phyloP scores from a whole-genome alignment of 345 rosid species.

The Gossypium stocksii region DNA sequence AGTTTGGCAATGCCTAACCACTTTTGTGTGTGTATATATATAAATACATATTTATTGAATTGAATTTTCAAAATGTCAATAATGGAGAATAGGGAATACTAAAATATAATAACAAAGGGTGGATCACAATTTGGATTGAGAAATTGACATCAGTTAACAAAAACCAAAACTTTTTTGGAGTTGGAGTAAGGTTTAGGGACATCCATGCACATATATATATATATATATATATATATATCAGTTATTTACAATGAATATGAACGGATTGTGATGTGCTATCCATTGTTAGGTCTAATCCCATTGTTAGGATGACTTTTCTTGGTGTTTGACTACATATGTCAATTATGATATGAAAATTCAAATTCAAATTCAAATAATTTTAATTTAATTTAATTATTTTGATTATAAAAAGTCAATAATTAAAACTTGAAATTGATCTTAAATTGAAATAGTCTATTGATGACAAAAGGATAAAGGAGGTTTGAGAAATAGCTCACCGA shows the following conservation, averaged over 20 bases:
- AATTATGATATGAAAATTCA: too few species aligned
- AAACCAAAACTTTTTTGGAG: not conserved
- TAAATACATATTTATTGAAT: not conserved
- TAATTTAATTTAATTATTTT: too few species aligned
- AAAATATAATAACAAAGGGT: not conserved
- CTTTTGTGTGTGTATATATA: not conserved
- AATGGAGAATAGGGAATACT: not conserved
- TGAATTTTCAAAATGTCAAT: not conserved
- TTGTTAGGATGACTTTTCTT: not conserved
- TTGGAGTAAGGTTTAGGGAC: not conserved
- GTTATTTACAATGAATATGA: not conserved
- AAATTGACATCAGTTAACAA: not conserved
- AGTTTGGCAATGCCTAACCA: constrained; percentile 1
- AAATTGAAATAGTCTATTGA: too few species aligned
- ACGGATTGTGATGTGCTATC: not conserved
- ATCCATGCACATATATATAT: too few species aligned
- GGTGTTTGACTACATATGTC: not conserved
- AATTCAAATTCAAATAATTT: too few species aligned
- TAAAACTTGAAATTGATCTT: too few species aligned
- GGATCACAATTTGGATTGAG: not conserved
- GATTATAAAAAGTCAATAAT: too few species aligned
- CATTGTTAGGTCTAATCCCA: constrained; percentile 7
- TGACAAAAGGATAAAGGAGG: too few species aligned
- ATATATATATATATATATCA: not conserved
- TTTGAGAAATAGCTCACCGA: too few species aligned